Percentiles rank a stretch among this genome's conserved stretches.
These are phyloP conservation scores for Pseudogymnoascus sp. DNA, from an alignment of 2,329 filamentous ascomycete genomes.

Conservation along the genomic window DNA sequence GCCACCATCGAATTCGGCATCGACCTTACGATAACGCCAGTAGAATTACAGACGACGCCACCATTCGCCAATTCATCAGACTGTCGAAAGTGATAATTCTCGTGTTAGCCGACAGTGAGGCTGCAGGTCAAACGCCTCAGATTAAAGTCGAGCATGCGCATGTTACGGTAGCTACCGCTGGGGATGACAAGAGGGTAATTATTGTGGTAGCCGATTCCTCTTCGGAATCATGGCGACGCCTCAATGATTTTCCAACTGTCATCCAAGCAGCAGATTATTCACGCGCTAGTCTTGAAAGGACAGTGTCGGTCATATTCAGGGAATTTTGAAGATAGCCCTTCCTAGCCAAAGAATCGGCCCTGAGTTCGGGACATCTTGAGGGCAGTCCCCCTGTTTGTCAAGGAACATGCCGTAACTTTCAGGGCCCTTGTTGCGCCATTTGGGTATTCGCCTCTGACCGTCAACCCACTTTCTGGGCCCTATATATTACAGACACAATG, in stretches of 20 bases:
- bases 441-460: not conserved
- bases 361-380: not conserved
- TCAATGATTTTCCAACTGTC: constrained; percentile 39
- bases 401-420: not conserved
- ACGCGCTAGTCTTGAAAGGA: constrained; percentile 37
- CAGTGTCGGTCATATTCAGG: constrained; percentile 45
- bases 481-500: not conserved
- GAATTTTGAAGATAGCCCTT: constrained; percentile 19
- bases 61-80: constrained; percentile 26
- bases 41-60: constrained; percentile 39
- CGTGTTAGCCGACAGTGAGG: constrained; percentile 36
- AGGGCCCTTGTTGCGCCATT: not conserved
- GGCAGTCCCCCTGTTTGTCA: not conserved
- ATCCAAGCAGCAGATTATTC: constrained; percentile 42
- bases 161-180: constrained; percentile 21
- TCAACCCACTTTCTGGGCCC: too few species aligned
- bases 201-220: constrained; percentile 34
- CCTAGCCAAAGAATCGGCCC: not conserved
- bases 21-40: constrained; percentile 50
- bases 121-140: not conserved
- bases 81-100: constrained; percentile 34
- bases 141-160: constrained; percentile 15
- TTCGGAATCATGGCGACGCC: not conserved
- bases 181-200: constrained; percentile 42
- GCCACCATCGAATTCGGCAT: constrained; percentile 56